Percentiles rank a stretch among this genome's conserved stretches.
These are phyloP conservation scores for Botrytis tulipae DNA, from an alignment of 2,329 filamentous ascomycete genomes.

Conservation along the genomic window DNA sequence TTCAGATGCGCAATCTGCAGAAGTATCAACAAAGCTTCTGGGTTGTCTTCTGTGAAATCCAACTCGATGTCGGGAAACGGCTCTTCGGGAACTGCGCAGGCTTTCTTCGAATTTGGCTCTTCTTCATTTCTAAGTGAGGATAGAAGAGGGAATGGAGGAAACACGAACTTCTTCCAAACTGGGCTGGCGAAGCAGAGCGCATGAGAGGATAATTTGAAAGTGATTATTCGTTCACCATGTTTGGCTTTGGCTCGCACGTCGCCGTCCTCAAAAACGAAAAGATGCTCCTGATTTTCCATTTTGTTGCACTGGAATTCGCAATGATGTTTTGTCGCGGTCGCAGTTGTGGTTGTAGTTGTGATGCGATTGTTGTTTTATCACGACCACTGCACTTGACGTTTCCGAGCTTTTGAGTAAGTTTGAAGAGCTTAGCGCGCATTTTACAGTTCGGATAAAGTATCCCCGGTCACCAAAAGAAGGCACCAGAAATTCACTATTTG, in stretches of 20 bases:
- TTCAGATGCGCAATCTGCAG: background rate
- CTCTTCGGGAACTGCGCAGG: background rate
- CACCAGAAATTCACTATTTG: background rate
- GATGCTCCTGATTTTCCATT: background rate
- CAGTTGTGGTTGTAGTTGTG: background rate
- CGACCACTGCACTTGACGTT: background rate
- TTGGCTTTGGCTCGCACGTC: background rate
- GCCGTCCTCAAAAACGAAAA: background rate
- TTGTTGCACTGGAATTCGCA: background rate
- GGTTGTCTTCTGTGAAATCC: background rate
- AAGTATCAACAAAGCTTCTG: background rate
- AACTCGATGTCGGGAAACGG: background rate
- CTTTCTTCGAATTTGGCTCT: background rate
- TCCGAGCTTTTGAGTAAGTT: background rate
- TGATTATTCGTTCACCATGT: background rate
- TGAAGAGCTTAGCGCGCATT: background rate
- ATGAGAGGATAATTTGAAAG: background rate
- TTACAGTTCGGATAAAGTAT: background rate
- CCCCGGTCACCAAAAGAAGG: rapidly evolving
- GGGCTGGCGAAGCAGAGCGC: background rate
- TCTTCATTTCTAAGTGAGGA: background rate
- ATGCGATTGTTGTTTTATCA: background rate
- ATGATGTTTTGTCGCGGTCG: background rate
- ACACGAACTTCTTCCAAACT: background rate
- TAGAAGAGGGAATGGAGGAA: background rate